These are phyloP conservation scores for Nakaseomyces uthaithaninus DNA, from an alignment of 1,139 yeast genomes.

Conservation along the genomic window DNA sequence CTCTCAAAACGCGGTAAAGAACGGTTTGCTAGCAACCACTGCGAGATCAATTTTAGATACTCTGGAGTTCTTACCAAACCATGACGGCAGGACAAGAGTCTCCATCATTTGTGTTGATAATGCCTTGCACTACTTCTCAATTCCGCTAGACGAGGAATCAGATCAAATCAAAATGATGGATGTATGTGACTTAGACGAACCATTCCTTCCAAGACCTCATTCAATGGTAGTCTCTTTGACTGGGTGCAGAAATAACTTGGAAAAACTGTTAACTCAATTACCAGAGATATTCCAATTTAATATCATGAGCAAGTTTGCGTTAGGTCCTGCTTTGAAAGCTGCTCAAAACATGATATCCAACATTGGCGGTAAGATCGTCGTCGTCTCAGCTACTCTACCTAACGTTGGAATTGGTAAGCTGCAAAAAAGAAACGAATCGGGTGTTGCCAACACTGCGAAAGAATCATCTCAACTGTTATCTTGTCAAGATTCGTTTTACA, in stretches of 20 bases:
- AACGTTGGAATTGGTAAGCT: constrained; percentile 80
- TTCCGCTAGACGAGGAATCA: constrained; percentile 43
- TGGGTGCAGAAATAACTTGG: constrained; percentile 67
- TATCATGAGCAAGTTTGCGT: constrained; percentile 62
- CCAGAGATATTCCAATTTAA: constrained; percentile 58
- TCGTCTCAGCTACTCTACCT: constrained; percentile 76
- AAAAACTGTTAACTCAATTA: constrained; percentile 59
- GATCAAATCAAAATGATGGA: constrained; percentile 48
- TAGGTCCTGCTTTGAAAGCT: constrained; percentile 86
- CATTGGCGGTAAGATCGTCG: constrained; percentile 85
- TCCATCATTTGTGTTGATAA: constrained; percentile 87
- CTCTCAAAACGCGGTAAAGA: constrained; percentile 66
- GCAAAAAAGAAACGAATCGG: constrained; percentile 71
- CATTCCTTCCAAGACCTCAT: constrained; percentile 83
- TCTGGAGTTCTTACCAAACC: constrained; percentile 82
- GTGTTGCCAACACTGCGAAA: constrained; percentile 72
- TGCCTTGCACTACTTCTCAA: constrained; percentile 71
- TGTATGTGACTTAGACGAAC: constrained; percentile 85
- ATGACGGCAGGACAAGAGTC: constrained; percentile 73
- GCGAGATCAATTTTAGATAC: constrained; percentile 81
- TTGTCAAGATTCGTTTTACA: constrained; percentile 79
- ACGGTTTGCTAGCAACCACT: constrained; percentile 80
- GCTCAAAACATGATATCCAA: constrained; percentile 72
- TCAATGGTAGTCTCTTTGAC: constrained; percentile 71
- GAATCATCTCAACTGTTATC: constrained; percentile 66